Percentiles rank a stretch among this genome's conserved stretches.
Evolutionary conservation across 345 rosid genomes (phyloP).

Genomic region (Anastatica hierochuntica): DNA sequence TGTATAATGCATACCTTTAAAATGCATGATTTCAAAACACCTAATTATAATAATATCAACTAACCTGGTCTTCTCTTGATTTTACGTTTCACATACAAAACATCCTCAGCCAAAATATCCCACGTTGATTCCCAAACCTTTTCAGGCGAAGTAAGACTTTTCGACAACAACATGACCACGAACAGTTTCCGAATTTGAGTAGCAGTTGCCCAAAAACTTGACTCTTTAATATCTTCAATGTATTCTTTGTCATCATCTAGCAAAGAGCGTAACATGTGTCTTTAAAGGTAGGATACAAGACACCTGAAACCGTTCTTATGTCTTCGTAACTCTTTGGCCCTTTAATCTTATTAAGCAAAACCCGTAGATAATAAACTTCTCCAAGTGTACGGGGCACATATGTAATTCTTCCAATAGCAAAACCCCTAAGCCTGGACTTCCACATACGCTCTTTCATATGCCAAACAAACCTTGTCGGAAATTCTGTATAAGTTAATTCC

Average conservation of each 20-base stretch:
- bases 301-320: not conserved
- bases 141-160: too few relatives aligned
- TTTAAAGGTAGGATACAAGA: not conserved
- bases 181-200: too few relatives aligned
- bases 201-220: not conserved
- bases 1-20: too few relatives aligned
- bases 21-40: too few relatives aligned
- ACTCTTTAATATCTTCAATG: not conserved
- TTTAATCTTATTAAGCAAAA: not conserved
- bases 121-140: too few relatives aligned
- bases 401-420: not conserved
- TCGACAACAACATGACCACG: too few relatives aligned
- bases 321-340: not conserved
- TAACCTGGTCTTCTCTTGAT: too few relatives aligned
- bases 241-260: not conserved
- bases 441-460: too few relatives aligned
- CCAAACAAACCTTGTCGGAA: not conserved
- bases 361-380: not conserved
- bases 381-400: not conserved
- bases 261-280: not conserved
- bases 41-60: too few relatives aligned
- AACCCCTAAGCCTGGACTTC: not conserved
- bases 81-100: too few relatives aligned
- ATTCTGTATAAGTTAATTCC: not conserved
- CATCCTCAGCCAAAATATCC: too few relatives aligned